A percentile compares a stretch with the other conserved stretches of the same genome.
These are phyloP conservation scores for Haplographium delicatum DNA, from an alignment of 495 filamentous ascomycete genomes.

Conservation along the genomic window DNA sequence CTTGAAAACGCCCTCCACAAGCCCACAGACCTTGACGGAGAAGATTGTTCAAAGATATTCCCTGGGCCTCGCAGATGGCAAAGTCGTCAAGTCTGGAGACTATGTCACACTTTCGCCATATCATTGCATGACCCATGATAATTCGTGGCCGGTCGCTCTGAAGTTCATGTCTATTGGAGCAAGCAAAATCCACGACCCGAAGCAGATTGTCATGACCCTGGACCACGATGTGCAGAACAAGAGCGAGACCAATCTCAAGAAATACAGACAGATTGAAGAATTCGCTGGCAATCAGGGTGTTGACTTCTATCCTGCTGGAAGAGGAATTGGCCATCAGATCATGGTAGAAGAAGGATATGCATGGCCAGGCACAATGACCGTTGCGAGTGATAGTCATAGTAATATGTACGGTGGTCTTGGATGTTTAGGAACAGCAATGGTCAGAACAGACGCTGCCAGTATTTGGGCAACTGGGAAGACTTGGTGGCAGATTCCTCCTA, in stretches of 20 bases:
- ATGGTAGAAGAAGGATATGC: slow-evolving; percentile 79
- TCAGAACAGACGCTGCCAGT: slow-evolving; percentile 79
- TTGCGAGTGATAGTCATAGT: slow-evolving; percentile 78
- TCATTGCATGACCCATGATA: slow-evolving; percentile 89
- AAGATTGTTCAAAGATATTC: slow-evolving; percentile 85
- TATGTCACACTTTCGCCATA: slow-evolving; percentile 76
- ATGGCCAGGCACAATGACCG: slow-evolving; percentile 72
- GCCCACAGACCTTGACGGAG: slow-evolving; percentile 79
- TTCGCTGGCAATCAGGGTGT: slow-evolving; percentile 80
- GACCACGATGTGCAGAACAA: slow-evolving; percentile 96
- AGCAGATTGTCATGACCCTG: slow-evolving; percentile 57
- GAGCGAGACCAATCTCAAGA: slow-evolving; percentile 73
- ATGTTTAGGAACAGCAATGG: slow-evolving; percentile 73
- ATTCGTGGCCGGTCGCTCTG: slow-evolving; percentile 75
- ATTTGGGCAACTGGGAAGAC: slow-evolving; percentile 83
- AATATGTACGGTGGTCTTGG: slow-evolving; percentile 89
- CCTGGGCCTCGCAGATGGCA: slow-evolving; percentile 63
- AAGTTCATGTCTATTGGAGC: slow-evolving; percentile 48
- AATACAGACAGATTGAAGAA: slow-evolving; percentile 79
- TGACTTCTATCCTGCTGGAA: slow-evolving; percentile 76
- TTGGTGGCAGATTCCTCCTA: slow-evolving; percentile 87
- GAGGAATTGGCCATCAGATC: slow-evolving; percentile 86
- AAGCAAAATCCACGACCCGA: slow-evolving; percentile 24
- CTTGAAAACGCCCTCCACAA: slow-evolving; percentile 31
- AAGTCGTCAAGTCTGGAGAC: slow-evolving; percentile 69